phyloP scores from a whole-genome alignment of 2,329 filamentous ascomycete genomes.

The Aspergillus puulaauensis region DNA sequence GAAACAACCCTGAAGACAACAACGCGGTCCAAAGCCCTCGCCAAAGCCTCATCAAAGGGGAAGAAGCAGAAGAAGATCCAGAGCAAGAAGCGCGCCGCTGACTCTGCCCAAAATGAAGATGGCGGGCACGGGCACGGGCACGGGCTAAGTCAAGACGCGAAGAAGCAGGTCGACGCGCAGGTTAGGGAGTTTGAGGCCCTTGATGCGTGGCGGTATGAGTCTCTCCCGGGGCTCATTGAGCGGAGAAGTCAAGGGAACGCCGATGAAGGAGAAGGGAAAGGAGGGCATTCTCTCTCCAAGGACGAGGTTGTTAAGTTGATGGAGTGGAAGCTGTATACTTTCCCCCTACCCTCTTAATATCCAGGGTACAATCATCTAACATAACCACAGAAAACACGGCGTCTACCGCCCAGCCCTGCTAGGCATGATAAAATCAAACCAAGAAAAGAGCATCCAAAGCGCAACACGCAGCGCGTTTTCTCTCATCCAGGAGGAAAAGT shows the following conservation, averaged over 20 bases:
- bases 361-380: conserved; percentile 18
- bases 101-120: conserved; percentile 2
- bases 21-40: conserved; percentile 22
- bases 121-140: not conserved
- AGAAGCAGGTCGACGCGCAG: conserved; percentile 11
- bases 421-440: conserved; percentile 41
- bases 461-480: conserved; percentile 30
- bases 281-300: conserved; percentile 27
- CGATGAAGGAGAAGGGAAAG: conserved; percentile 8
- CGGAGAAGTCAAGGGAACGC: conserved; percentile 1
- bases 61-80: conserved; percentile 1
- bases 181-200: conserved; percentile 30
- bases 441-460: conserved; percentile 22
- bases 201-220: conserved; percentile 41
- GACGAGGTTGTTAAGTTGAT: conserved; percentile 39
- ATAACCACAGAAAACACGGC: conserved; percentile 38
- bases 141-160: not conserved
- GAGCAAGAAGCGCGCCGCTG: not conserved
- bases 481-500: no score
- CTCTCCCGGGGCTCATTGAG: conserved; percentile 27
- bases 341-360: not conserved
- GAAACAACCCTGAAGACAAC: conserved; percentile 25
- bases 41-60: conserved; percentile 9
- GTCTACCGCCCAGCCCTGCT: conserved; percentile 39
- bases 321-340: conserved; percentile 46